Evolutionary conservation across 192 early-diverging fungal genomes (phyloP).

Genomic region (Dissophora globulifera): DNA sequence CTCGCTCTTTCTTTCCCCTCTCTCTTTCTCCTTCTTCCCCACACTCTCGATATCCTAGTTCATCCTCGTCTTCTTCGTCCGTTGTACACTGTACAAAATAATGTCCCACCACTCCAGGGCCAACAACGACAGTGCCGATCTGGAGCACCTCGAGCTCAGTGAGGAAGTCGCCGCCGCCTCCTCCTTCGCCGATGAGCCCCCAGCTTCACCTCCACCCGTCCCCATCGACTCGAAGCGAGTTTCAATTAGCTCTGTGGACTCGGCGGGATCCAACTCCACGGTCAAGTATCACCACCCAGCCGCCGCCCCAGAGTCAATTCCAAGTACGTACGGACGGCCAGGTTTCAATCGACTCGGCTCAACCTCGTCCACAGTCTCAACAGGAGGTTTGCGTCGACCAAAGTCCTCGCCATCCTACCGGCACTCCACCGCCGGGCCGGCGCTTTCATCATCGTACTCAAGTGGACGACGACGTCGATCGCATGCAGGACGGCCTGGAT

Average conservation of each 20-base stretch:
- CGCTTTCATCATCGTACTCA: neutral
- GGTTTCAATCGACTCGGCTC: conserved; percentile 2
- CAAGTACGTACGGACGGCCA: conserved; percentile 13
- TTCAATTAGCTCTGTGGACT: conserved; percentile 43
- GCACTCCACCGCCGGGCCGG: conserved; percentile 29
- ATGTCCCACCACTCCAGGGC: conserved; percentile 53
- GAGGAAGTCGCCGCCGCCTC: conserved; percentile 17
- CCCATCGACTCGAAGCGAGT: conserved; percentile 23
- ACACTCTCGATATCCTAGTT: neutral
- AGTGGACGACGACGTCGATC: conserved; percentile 27
- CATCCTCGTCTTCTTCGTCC: too few relatives aligned
- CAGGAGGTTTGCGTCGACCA: conserved; percentile 20
- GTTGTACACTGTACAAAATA: neutral
- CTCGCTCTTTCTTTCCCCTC: neutral
- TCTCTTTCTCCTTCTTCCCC: neutral
- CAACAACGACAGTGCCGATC: conserved; percentile 46
- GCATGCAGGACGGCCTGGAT: conserved; percentile 19
- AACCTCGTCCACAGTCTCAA: conserved; percentile 11
- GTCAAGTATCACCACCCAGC: conserved; percentile 36
- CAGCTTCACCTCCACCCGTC: conserved; percentile 1
- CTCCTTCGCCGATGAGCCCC: conserved; percentile 1
- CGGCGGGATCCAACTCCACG: conserved; percentile 28
- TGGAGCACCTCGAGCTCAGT: conserved; percentile 44
- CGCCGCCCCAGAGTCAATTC: conserved; percentile 3
- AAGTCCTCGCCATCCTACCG: conserved; percentile 31